Evolutionary conservation across 2,329 filamentous ascomycete species (phyloP), one percentile per base, ranked within the genome.

Genomic region (Neonectria ditissima): DNA sequence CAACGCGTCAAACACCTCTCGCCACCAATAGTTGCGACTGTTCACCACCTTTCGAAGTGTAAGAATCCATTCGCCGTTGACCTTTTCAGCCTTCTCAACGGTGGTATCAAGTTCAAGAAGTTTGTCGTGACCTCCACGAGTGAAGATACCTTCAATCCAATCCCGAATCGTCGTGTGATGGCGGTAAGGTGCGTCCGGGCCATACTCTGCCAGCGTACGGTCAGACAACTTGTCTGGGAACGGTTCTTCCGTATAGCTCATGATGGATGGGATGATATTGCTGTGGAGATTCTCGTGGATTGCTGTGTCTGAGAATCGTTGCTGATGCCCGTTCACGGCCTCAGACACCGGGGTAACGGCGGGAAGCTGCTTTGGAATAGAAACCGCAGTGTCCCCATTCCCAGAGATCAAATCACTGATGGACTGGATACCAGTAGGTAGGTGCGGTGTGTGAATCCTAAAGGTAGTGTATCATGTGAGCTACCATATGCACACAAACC

Each of bases 51-150:
- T 81, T 2, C 86, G 78, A 28, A 89, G 73, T 0, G 82, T 85
- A 22, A 87, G 65, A 2, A 78, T 73, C 85, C 81, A 88, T 73
- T 82, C 82, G 0, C 75, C 73, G n/a, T 70, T 73, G 4, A 75
- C 55, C 61, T 85, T 84, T 28, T 83, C 79, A 0, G 83, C 84
- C 7, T 79, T 74, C 71, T 90, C 88, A 3, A 89, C 86, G 0
- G 85, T 87, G 0, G 87, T 90, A 55, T 83, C 82, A 56, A 85
- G 81, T 5, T 80, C 78, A n/a, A 67, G 55, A n/a, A 62, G 53
- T 30, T 62, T 62, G n/a, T 62, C 54, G 13, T 62, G 59, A 5
- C 59, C 47, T 18, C 47, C 39, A 2, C 54, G 54, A 8, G 54
- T n/a, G 5, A 62, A 62, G 16, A 62, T 57, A 11, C 53, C 54